Percentiles rank a stretch among this genome's conserved stretches.
phyloP scores from a whole-genome alignment of 73 alveolate species.

The Paramecium biaurelia region DNA sequence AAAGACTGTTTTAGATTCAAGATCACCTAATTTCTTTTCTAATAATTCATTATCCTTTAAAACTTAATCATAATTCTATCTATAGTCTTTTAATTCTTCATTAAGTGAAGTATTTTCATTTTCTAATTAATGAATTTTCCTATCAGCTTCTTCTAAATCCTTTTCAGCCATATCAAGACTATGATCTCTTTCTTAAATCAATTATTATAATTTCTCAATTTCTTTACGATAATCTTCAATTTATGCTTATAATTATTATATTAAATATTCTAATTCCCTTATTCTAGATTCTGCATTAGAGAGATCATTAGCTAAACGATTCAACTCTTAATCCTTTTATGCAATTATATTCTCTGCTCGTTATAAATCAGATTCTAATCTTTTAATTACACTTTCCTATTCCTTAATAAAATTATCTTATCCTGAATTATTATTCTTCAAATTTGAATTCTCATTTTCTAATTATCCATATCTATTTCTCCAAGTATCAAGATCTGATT shows the following conservation, averaged over 20 bases:
- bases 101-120: background rate
- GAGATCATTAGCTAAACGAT: background rate
- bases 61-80: background rate
- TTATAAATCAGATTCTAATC: background rate
- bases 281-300: background rate
- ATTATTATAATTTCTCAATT: background rate
- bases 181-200: background rate
- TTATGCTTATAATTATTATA: background rate
- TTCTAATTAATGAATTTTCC: background rate
- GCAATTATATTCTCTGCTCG: background rate
- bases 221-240: background rate
- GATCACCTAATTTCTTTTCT: background rate
- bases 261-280: background rate
- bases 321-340: background rate
- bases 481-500: background rate
- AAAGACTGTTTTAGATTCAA: background rate
- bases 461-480: constrained; percentile 22
- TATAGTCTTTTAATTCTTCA: background rate
- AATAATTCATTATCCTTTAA: background rate
- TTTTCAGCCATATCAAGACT: background rate
- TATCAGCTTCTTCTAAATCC: constrained; percentile 1
- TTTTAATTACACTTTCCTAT: background rate
- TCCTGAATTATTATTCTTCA: background rate
- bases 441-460: background rate
- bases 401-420: background rate